Evolutionary conservation across 2,329 filamentous ascomycete species (phyloP), one percentile per base, ranked within the genome.

Genomic region (Cladosporium sp.): DNA sequence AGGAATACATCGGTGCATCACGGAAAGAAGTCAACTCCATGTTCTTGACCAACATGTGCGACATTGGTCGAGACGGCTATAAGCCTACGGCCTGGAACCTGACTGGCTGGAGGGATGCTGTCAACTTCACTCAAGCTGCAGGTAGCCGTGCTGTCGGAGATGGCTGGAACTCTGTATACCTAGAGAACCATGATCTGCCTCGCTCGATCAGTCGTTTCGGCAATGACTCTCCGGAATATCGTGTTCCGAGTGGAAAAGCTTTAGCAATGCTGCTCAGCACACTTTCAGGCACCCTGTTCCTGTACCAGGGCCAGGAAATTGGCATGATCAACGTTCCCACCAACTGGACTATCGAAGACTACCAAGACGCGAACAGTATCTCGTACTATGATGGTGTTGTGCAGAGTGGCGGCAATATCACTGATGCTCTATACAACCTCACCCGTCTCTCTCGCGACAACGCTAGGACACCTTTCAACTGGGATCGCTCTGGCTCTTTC

Each of bases 401-500:
- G n/a, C 67, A 70, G 4, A 64, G 63, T 15, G 67, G 68, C 55
- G 64, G 66, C 11, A 63, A 61, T 7, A 68, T 73, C 47, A 56
- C 50, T 55, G 70, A 74, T 51, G 73, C 67, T 28, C 73, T 82
- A 3, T 75, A 72, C 20, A 74, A 78, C 36, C 81, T 79, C 1
- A 78, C 74, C 85, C 76, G 79, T 63, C 84, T 85, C 68, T 84
- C 81, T 5, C 71, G 88, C 22, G 88, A 92, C 71, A 88, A 92
- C 70, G 84, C 84, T 6, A 80, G 88, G 42, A 85, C 86, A 0
- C 88, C 88, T 0, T 86, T 92, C 72, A 87, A 90, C 68, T 92
- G 88, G 88, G 76, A 73, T 1, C 67, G 74, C 0, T 81, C 90
- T 61, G 87, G 78, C 0, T 88, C 88, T 11, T 92, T 91, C 74